phyloP scores from a whole-genome alignment of 2,329 filamentous ascomycete species.

The Chaetomiaceae sp. region DNA sequence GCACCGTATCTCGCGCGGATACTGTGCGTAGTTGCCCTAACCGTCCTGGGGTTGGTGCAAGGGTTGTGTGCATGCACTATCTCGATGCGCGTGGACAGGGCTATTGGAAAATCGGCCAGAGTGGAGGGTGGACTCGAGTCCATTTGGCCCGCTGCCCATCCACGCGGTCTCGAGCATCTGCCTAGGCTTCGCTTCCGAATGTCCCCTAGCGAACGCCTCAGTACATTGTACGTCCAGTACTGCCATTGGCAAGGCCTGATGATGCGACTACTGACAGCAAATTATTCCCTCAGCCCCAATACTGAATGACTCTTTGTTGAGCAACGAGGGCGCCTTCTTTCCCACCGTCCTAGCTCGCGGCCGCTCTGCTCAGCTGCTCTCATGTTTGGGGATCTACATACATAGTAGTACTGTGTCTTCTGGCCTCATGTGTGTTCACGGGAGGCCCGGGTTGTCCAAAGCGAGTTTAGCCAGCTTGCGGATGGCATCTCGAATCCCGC shows the following conservation, averaged over 20 bases:
- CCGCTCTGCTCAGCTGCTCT: neutral
- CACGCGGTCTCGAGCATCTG: constrained; percentile 7
- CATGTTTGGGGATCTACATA: constrained; percentile 22
- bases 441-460: constrained; percentile 23
- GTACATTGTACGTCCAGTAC: neutral
- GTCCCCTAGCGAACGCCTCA: too few species aligned
- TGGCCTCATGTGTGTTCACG: constrained; percentile 9
- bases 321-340: neutral
- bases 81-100: constrained; percentile 21
- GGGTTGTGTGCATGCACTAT: constrained; percentile 18
- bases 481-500: constrained; percentile 14
- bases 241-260: neutral
- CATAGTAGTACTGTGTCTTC: too few species aligned
- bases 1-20: constrained; percentile 14
- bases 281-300: neutral
- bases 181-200: constrained; percentile 12
- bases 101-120: too few species aligned
- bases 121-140: constrained; percentile 15
- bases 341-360: neutral
- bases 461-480: constrained; percentile 24
- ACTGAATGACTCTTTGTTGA: neutral
- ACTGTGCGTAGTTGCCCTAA: too few species aligned
- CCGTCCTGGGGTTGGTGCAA: too few species aligned
- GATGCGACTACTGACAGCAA: neutral
- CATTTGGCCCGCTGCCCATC: constrained; percentile 19